phyloP scores from a whole-genome alignment of 768 basidiomycete genomes.

The Lactifluus piperatus region DNA sequence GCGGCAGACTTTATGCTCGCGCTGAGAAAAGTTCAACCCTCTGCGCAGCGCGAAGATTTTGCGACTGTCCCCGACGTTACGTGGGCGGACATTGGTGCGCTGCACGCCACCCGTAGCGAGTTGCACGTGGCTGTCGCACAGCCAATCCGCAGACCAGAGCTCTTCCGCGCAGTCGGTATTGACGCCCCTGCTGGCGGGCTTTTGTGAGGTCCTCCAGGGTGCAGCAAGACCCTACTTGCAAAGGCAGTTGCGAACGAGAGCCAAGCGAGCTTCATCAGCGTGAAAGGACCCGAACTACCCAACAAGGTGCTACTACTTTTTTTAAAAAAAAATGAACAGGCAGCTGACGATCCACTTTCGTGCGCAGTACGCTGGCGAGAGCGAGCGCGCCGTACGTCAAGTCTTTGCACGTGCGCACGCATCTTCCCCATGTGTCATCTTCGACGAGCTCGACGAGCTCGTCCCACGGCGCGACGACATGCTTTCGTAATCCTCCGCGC shows the following conservation, averaged over 20 bases:
- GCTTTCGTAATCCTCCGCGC: constrained; percentile 86
- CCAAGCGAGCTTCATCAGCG: constrained; percentile 92
- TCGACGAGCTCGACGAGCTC: constrained; percentile 89
- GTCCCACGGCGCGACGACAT: constrained; percentile 82
- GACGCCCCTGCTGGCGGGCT: constrained; percentile 88
- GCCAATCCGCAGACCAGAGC: constrained; percentile 81
- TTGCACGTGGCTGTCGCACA: constrained; percentile 97
- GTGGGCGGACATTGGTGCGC: constrained; percentile 91
- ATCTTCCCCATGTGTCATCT: constrained; percentile 89
- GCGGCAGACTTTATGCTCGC: constrained; percentile 73
- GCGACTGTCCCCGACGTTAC: constrained; percentile 93
- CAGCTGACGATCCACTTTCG: background rate
- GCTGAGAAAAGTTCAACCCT: constrained; percentile 86
- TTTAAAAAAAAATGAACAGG: background rate
- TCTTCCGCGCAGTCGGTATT: constrained; percentile 86
- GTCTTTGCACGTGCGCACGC: constrained; percentile 91
- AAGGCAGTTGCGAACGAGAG: constrained; percentile 98
- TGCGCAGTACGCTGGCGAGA: constrained; percentile 91
- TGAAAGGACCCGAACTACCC: constrained; percentile 92
- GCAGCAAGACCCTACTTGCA: constrained; percentile 95
- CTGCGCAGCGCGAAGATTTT: constrained; percentile 95
- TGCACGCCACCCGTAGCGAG: constrained; percentile 81
- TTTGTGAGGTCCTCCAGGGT: constrained; percentile 98
- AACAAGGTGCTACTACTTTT: constrained; percentile 61
- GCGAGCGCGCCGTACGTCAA: constrained; percentile 88